Evolutionary conservation across 2,329 filamentous ascomycete species (phyloP), one percentile per base, ranked within the genome.

Genomic region (Hymenoscyphus scutula): DNA sequence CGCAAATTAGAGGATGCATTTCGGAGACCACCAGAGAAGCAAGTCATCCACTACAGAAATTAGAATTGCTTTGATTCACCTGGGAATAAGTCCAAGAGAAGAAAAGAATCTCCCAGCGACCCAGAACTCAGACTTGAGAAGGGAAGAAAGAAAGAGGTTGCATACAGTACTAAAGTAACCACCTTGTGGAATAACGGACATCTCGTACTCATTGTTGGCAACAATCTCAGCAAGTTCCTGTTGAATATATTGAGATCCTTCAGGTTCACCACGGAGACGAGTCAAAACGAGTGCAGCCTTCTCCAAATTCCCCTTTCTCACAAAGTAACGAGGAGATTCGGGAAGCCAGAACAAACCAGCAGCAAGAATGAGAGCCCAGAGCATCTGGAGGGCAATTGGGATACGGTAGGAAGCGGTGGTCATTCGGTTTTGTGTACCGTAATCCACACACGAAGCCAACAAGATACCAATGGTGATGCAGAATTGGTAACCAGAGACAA

Each of bases 151-250:
- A 51, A 13, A 51, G 0, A 25, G 45, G 19, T 23, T 25, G 45
- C 45, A 25, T 51, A 51, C 45, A 10, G 45, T 51, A 25, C 45
- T 51, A 74, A 88, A 80, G 82, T 88, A 91, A 70, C 84, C 83
- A 68, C 80, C 80, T 68, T 82, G 76, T 66, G 89, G 89, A 63
- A 90, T 87, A 63, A 89, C 78, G 57, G 84, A 79, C 70, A 88
- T 81, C 81, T 96, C 92, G 75, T 94, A 92, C 78, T 91, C 90
- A 77, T 94, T 85, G 82, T 96, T 96, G 80, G 91, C 92, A 64
- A 95, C 83, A 68, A 97, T 91, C 79, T 96, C 92, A 53, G 89
- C 84, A 54, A 96, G 82, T 78, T 96, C 92, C 65, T 85, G 79
- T 78, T 89, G 85, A 77, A 96, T 88, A 76, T 85, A 92, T 66